These are phyloP conservation scores for Leccinum rimulosum DNA, from an alignment of 768 basidiomycete genomes.

Conservation along the genomic window DNA sequence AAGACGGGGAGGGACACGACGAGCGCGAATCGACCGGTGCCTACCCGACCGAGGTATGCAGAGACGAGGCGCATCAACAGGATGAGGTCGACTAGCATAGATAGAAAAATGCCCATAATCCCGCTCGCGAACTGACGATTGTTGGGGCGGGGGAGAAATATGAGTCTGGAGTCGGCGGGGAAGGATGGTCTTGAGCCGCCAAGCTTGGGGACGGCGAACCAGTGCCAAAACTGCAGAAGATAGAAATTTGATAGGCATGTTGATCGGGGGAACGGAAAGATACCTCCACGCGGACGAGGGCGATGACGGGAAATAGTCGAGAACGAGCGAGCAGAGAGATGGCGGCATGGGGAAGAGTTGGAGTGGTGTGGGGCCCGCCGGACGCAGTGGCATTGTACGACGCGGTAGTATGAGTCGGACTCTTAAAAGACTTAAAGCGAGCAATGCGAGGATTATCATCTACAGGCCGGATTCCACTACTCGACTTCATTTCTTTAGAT, in stretches of 20 bases:
- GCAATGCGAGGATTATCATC: no score
- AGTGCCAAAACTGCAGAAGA: constrained; percentile 1
- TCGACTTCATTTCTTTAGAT: no score
- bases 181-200: constrained; percentile 8
- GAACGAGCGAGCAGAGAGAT: background rate
- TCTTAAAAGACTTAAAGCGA: no score
- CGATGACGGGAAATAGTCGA: constrained; percentile 12
- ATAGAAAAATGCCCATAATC: constrained; percentile 28
- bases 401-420: no score
- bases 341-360: constrained; percentile 4
- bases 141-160: constrained; percentile 6
- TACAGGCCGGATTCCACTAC: no score
- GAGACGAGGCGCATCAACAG: constrained; percentile 28
- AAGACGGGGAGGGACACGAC: constrained; percentile 25
- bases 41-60: constrained; percentile 21
- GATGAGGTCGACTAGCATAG: constrained; percentile 29
- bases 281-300: constrained; percentile 27
- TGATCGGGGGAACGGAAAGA: background rate
- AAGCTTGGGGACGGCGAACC: constrained; percentile 17
- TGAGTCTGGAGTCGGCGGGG: constrained; percentile 22
- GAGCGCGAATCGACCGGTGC: constrained; percentile 13
- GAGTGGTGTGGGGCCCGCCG: background rate
- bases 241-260: background rate
- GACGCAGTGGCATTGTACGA: no score
- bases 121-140: constrained; percentile 26